Evolutionary conservation across 768 basidiomycete species (phyloP), one percentile per base, ranked within the genome.

Genomic region (Suillus tomentosus): DNA sequence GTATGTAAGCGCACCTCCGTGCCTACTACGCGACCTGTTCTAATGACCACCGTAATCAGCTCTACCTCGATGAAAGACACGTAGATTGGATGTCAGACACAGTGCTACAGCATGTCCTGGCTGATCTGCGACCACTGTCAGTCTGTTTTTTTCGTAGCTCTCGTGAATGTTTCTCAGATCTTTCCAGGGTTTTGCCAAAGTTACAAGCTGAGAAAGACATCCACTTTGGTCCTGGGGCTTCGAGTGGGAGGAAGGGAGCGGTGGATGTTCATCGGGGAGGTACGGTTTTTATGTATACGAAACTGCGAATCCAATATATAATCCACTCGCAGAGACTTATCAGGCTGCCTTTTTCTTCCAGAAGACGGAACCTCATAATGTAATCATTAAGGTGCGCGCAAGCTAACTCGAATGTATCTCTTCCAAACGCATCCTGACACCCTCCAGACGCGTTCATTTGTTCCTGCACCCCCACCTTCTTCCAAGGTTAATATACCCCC

Each of bases 321-420:
- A 54, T 40, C 48, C 58, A 51, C 60, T 36, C 56, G 22, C 72
- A 96, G 95, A 91, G 65, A 84, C 84, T 0, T 96, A 96, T 71
- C 95, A 96, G 68, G 95, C 94, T 73, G 94, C 91, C 56, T 96
- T 94, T 73, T 96, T 95, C 77, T 80, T 96, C 68, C 85, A 93
- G 27, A 88, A 88, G 75, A 88, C 86, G 3, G 93, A 94, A 60
- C 84, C 90, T 11, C 92, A 96, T 74, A 87, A 91, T 0, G 82
- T 95, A 2, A 79, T 95, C 9, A 79, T 92, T 68, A 96, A 96
- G 82, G 95, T 91, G 58, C n/a, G 77, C 66, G 7, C 39, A n/a
- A 48, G n/a, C 48, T 55, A 11, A 11, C 57, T 53, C 40, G 31
- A 17, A 65, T 17, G 8, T 54, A 54, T 64, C 22, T 48, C 34